Conservation (phyloP, 2,329 filamentous ascomycete species). For the Clonostachys rhizophaga region DNA sequence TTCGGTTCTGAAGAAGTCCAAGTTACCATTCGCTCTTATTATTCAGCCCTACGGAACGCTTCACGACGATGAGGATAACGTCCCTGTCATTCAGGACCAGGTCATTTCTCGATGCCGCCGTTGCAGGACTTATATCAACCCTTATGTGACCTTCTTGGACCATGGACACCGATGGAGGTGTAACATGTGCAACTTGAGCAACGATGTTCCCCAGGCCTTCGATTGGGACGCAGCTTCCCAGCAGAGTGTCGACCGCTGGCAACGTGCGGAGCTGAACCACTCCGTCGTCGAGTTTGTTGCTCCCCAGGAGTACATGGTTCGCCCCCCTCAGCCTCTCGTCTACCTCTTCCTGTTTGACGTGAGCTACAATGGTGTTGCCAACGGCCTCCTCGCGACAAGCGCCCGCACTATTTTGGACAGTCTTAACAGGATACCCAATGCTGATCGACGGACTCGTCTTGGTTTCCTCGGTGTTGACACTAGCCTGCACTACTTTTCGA, state of each 20-base stretch:
- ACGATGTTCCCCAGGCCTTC: conserved; percentile 98
- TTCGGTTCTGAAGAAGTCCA: conserved; percentile 93
- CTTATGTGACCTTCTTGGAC: conserved; percentile 93
- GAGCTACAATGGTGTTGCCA: conserved; percentile 84
- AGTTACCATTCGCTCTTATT: conserved; percentile 88
- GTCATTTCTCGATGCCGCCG: conserved; percentile 94
- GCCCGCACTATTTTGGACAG: conserved; percentile 93
- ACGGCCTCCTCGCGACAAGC: conserved; percentile 84
- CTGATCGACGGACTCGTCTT: conserved; percentile 83
- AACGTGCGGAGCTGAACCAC: conserved; percentile 88
- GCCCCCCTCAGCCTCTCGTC: conserved; percentile 89
- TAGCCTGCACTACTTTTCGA: conserved; percentile 91
- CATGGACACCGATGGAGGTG: conserved; percentile 97
- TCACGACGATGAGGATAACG: conserved; percentile 85
- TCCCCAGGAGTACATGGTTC: conserved; percentile 98
- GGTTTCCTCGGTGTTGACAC: conserved; percentile 96
- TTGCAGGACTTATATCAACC: conserved; percentile 96
- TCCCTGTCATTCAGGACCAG: conserved; percentile 93
- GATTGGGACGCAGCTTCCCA: conserved; percentile 95
- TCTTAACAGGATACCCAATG: conserved; percentile 95
- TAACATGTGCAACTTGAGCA: conserved; percentile 99
- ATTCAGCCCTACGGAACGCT: conserved; percentile 94
- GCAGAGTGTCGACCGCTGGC: conserved; percentile 88
- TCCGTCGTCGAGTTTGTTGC: conserved; percentile 97
- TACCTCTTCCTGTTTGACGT: conserved; percentile 96